Percentiles rank a stretch among this genome's conserved stretches.
These are phyloP conservation scores for Cercophora scortea DNA, from an alignment of 495 filamentous ascomycete species.

Conservation along the genomic window DNA sequence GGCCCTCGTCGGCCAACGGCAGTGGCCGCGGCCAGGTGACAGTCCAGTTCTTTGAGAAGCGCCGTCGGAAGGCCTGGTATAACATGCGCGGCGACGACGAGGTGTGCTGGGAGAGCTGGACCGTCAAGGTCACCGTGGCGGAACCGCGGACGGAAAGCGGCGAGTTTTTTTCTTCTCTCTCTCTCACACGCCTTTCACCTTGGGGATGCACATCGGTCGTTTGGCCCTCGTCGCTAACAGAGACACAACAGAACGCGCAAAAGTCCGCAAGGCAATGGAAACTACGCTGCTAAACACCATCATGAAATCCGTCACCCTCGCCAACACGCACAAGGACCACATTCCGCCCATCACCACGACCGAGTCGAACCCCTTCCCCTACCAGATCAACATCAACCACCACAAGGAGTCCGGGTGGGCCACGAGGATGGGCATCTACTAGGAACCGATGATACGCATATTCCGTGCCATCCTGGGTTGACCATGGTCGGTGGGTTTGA, in stretches of 20 bases:
- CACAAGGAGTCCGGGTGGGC: slow-evolving; percentile 51
- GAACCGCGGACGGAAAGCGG: slow-evolving; percentile 83
- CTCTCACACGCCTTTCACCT: not conserved
- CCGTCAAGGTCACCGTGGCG: slow-evolving; percentile 81
- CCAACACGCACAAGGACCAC: slow-evolving; percentile 86
- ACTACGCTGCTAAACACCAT: slow-evolving; percentile 76
- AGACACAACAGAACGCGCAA: slow-evolving; percentile 58
- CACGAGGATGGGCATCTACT: slow-evolving; percentile 71
- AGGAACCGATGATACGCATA: not conserved
- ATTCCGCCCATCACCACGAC: slow-evolving; percentile 94
- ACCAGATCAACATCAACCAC: slow-evolving; percentile 68
- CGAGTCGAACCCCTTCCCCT: slow-evolving; percentile 91
- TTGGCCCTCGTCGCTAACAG: not conserved
- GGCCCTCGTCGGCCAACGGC: slow-evolving; percentile 10
- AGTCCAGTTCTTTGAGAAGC: slow-evolving; percentile 94
- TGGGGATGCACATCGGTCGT: no score
- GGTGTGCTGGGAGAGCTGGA: slow-evolving; percentile 95
- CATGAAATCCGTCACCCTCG: slow-evolving; percentile 78
- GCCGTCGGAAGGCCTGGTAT: slow-evolving; percentile 76
- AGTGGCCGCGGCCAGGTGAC: slow-evolving; percentile 70
- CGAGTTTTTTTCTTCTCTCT: slow-evolving; percentile 30
- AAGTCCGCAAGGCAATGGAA: slow-evolving; percentile 82
- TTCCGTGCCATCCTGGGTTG: no score
- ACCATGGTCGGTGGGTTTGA: no score
- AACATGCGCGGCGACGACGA: slow-evolving; percentile 75